Conservation (phyloP, 176 grass and related monocot species). For the Cenchrus fungigraminus region DNA sequence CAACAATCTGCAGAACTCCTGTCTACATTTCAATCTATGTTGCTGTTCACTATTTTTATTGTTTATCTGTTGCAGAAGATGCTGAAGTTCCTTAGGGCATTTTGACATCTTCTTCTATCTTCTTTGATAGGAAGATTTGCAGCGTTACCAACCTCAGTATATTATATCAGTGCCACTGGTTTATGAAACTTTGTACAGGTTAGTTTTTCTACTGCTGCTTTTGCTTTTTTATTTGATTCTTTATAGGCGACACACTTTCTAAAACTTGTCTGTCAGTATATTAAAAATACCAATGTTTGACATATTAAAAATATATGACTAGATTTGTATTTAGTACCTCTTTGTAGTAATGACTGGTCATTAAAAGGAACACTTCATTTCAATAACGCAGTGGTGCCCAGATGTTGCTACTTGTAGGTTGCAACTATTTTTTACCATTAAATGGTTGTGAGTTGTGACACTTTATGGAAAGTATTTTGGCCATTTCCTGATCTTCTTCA, state of each 20-base stretch:
- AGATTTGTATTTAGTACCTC: not conserved
- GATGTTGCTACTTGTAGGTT: not conserved
- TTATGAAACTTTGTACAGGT: conserved; percentile 98
- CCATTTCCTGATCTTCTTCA: conserved; percentile 38
- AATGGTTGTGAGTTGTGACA: conserved; percentile 3
- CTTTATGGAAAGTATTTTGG: not conserved
- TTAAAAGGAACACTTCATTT: conserved; percentile 15
- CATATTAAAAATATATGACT: not conserved
- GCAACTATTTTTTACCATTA: not conserved
- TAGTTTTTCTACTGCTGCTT: conserved; percentile 15
- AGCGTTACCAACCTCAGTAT: conserved; percentile 82
- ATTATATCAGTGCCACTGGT: conserved; percentile 89
- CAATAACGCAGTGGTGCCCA: conserved; percentile 11
- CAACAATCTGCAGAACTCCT: not conserved
- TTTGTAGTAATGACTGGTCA: conserved; percentile 1
- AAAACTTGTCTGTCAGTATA: not conserved
- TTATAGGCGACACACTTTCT: not conserved
- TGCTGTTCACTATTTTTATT: conserved; percentile 37
- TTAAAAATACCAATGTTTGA: not conserved
- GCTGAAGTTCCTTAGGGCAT: conserved; percentile 48
- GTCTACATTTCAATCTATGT: conserved; percentile 1
- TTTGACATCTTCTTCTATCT: conserved; percentile 56
- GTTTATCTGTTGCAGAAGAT: conserved; percentile 41
- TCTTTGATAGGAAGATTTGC: conserved; percentile 93
- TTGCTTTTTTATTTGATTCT: conserved; percentile 10